phyloP scores from a whole-genome alignment of 202 grass and related monocot species.

The Panicum virgatum region DNA sequence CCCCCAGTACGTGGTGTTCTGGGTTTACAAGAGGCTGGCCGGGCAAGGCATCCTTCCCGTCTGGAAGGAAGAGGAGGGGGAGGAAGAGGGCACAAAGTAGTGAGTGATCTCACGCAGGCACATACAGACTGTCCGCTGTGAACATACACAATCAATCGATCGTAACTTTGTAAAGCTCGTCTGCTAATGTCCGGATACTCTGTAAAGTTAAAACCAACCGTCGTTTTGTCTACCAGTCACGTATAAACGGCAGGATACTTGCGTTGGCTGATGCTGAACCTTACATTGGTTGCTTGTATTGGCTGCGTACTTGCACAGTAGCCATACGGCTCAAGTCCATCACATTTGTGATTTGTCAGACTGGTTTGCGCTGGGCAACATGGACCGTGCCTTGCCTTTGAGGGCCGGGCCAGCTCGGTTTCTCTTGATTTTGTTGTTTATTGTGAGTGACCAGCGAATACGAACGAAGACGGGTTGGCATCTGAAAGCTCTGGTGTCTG shows the following conservation, averaged over 20 bases:
- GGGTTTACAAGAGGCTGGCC: slow-evolving; percentile 89
- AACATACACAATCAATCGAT: slow-evolving; percentile 9
- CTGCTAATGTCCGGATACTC: slow-evolving; percentile 10
- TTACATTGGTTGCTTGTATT: no score
- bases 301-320: no score
- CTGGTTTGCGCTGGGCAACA: background rate
- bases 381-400: background rate
- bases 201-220: background rate
- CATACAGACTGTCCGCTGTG: background rate
- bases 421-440: background rate
- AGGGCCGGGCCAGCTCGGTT: background rate
- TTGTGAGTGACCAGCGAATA: background rate
- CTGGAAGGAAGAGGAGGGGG: slow-evolving; percentile 55
- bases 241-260: background rate
- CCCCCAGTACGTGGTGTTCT: slow-evolving; percentile 72
- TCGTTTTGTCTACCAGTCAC: background rate
- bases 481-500: slow-evolving; percentile 22
- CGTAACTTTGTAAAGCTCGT: slow-evolving; percentile 34
- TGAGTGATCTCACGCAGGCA: background rate
- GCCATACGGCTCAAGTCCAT: background rate
- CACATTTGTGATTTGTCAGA: background rate
- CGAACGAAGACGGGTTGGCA: background rate
- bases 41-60: slow-evolving; percentile 88
- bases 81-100: slow-evolving; percentile 21
- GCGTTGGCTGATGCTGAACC: background rate